A percentile compares a stretch with the other conserved stretches of the same genome.
These are phyloP conservation scores for Vanrija sp. DNA, from an alignment of 1,284 basidiomycete species.

Conservation along the genomic window DNA sequence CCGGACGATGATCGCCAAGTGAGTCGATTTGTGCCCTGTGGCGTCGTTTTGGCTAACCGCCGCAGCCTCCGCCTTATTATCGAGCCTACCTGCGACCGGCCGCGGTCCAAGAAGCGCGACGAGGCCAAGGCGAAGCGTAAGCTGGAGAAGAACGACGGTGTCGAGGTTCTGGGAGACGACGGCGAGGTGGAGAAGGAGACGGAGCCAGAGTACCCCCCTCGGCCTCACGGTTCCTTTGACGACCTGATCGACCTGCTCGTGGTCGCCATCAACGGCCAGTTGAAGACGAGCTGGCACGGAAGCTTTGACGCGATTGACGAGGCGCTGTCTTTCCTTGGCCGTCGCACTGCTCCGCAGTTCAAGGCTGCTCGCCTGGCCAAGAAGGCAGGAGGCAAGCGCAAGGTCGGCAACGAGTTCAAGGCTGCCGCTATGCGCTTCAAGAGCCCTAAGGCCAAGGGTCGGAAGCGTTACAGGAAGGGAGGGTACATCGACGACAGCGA, in stretches of 20 bases:
- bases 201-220: conserved; percentile 20
- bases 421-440: neutral
- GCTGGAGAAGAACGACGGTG: conserved; percentile 6
- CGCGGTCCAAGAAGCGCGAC: conserved; percentile 18
- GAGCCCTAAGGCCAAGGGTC: neutral
- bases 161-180: conserved; percentile 20
- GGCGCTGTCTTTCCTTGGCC: conserved; percentile 14
- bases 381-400: neutral
- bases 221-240: conserved; percentile 34
- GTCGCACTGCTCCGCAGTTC: conserved; percentile 9
- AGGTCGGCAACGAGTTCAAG: neutral
- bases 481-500: too few species aligned
- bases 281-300: conserved; percentile 9
- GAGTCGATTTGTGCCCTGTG: neutral
- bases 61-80: conserved; percentile 27
- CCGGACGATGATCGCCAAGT: conserved; percentile 31
- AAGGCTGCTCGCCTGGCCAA: conserved; percentile 11
- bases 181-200: conserved; percentile 13
- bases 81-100: conserved; percentile 27
- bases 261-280: conserved; percentile 28
- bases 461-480: too few species aligned
- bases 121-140: conserved; percentile 10
- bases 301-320: conserved; percentile 19
- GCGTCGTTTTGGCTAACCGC: neutral
- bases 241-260: conserved; percentile 30